phyloP scores from a whole-genome alignment of 257 asterid species.

The Capsicum chinense region DNA sequence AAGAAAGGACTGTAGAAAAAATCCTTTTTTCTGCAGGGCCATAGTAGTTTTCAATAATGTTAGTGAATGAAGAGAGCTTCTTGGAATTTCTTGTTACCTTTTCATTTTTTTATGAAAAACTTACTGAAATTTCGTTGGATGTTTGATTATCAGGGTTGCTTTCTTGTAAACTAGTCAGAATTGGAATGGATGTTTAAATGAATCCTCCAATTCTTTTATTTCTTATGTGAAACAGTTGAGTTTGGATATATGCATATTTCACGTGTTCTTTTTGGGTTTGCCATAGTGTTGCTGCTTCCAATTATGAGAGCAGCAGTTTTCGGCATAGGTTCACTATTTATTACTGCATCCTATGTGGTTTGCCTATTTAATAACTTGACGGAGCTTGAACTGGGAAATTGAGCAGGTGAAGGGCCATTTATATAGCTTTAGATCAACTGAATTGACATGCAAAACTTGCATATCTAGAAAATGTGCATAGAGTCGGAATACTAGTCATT shows the following conservation, averaged over 20 bases:
- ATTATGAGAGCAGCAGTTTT: too few species aligned
- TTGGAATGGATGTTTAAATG: neutral
- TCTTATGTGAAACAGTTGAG: neutral
- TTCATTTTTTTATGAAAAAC: neutral
- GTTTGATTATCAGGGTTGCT: neutral
- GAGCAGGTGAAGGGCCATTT: neutral
- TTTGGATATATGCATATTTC: neutral
- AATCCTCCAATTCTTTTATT: neutral
- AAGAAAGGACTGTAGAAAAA: too few species aligned
- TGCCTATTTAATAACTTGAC: neutral
- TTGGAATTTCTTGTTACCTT: neutral
- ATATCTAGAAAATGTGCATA: neutral
- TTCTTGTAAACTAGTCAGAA: neutral
- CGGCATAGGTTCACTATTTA: too few species aligned
- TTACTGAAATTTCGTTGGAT: neutral
- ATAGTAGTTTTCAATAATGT: neutral
- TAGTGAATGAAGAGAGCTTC: neutral
- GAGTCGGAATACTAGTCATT: neutral
- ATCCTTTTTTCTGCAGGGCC: neutral
- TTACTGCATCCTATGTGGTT: neutral
- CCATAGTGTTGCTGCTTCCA: too few species aligned
- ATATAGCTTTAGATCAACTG: neutral
- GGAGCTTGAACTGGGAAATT: neutral
- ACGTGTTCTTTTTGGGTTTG: too few species aligned
- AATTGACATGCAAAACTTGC: neutral